Base-by-base conservation (phyloP, 495 filamentous ascomycete genomes). In the Talaromyces ruber region DNA sequence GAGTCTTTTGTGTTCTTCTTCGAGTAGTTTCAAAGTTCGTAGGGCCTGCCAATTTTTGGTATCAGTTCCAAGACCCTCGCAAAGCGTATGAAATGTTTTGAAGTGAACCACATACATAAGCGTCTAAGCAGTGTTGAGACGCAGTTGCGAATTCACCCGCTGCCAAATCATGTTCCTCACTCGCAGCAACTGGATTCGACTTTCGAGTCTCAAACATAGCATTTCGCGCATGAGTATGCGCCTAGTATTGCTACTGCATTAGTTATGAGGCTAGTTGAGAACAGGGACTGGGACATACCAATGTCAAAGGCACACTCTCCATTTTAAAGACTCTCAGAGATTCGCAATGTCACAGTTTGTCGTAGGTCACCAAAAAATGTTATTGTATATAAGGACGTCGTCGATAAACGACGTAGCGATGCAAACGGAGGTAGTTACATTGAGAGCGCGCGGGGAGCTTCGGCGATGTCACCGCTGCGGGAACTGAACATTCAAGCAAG, bases 141-240 rank as follows among this genome's bases (percentile, higher is more conserved):
- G 91, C 93, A 32, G 87, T 88, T 53, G 92, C 86, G 73, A 96
- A 98, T 67, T 97, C 90, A 57, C 86, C 88, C 2, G 94, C 94
- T 22, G 94, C 94, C 39, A 91, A 81, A 62, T 93, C 86, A 77
- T 98, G 93, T 69, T 96, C 89, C 65, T 88, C 87, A 62, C 90
- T 88, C 16, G 93, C 92, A 25, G 88, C 84, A 4, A 87, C 87
- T 21, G 89, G 88, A 64, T 92, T 88, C 11, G 88, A 79, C 30
- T 86, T 85, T 64, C 88, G 85, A 60, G 88, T 88, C 63, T 91
- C 85, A 43, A 86, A 85, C n/a, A 89, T 86, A 54, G 92, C 92
- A 69, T 82, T 86, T 64, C 84, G 82, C 26, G 91, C 93, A 74
- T 98, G 92, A 62, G 90, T 86, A 74, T 97, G 91, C 65, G 92